Percentiles rank a stretch among this genome's conserved stretches.
These are phyloP conservation scores for Diaporthe helianthi DNA, from an alignment of 2,329 filamentous ascomycete species.

Conservation along the genomic window DNA sequence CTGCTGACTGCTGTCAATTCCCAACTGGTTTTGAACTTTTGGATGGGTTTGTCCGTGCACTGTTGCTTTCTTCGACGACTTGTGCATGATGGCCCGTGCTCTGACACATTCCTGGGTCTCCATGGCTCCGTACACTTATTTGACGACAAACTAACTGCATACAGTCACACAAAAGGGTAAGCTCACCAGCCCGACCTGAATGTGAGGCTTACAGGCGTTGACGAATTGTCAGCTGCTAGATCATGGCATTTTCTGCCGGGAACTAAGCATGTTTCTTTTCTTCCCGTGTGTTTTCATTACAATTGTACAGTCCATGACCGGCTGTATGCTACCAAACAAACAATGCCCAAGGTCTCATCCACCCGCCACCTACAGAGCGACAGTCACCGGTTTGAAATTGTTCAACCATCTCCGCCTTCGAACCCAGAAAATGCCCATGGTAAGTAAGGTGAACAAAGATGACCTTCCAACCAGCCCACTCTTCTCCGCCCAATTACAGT, in stretches of 20 bases:
- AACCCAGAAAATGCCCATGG: constrained; percentile 5
- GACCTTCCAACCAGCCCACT: not conserved
- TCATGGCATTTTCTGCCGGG: not conserved
- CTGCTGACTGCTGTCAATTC: not conserved
- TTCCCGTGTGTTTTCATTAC: constrained; percentile 21
- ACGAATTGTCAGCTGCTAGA: not conserved
- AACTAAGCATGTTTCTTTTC: not conserved
- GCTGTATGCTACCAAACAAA: constrained; percentile 12
- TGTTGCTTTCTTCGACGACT: not conserved
- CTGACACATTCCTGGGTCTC: no score
- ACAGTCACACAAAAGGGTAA: not conserved
- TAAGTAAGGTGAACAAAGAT: not conserved
- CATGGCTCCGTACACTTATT: not conserved
- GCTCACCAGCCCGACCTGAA: not conserved
- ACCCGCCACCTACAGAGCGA: not conserved
- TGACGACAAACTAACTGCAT: not conserved
- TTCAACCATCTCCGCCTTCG: not conserved
- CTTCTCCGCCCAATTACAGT: constrained; percentile 14
- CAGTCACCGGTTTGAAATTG: not conserved
- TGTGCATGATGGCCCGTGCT: not conserved
- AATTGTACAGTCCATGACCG: constrained; percentile 18
- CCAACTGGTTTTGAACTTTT: not conserved
- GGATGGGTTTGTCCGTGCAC: not conserved
- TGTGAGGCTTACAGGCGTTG: not conserved
- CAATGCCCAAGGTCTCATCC: not conserved